phyloP scores from a whole-genome alignment of 306 rosid species.

The Vachellia collinsii region DNA sequence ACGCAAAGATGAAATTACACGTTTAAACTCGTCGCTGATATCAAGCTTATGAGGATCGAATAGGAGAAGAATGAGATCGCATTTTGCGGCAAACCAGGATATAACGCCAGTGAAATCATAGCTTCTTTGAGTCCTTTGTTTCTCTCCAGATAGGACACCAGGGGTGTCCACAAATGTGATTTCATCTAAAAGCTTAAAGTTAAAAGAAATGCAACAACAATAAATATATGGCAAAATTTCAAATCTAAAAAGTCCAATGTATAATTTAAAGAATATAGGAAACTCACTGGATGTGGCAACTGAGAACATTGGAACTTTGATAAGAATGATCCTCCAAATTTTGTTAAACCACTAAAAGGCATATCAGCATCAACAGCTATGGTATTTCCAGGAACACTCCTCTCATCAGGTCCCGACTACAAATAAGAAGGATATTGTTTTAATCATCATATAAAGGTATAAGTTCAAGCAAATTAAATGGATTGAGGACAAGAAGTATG shows the following conservation, averaged over 20 bases:
- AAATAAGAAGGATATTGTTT: constrained; percentile 28
- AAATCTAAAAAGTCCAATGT: neutral
- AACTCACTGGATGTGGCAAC: constrained; percentile 96
- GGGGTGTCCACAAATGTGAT: constrained; percentile 93
- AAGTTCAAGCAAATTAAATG: constrained; percentile 8
- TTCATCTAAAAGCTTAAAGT: constrained; percentile 71
- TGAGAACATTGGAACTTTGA: constrained; percentile 94
- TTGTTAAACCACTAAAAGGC: constrained; percentile 85
- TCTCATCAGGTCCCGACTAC: constrained; percentile 95
- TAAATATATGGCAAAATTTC: constrained; percentile 6
- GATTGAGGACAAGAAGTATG: neutral
- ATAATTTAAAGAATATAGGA: constrained; percentile 16
- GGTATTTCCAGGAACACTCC: constrained; percentile 95
- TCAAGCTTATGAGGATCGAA: constrained; percentile 97
- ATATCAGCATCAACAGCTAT: constrained; percentile 91
- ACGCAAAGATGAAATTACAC: constrained; percentile 77
- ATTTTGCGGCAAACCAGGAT: constrained; percentile 98
- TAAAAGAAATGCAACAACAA: constrained; percentile 21
- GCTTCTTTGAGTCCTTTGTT: constrained; percentile 93
- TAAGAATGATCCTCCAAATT: constrained; percentile 87
- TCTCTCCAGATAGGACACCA: constrained; percentile 96
- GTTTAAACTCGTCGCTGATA: constrained; percentile 90
- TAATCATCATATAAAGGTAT: neutral
- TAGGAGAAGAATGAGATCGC: constrained; percentile 88
- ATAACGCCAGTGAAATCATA: constrained; percentile 97